Percentiles rank a stretch among this genome's conserved stretches.
Conservation (phyloP, 331 rosid genomes). For the Acacia concinna region DNA sequence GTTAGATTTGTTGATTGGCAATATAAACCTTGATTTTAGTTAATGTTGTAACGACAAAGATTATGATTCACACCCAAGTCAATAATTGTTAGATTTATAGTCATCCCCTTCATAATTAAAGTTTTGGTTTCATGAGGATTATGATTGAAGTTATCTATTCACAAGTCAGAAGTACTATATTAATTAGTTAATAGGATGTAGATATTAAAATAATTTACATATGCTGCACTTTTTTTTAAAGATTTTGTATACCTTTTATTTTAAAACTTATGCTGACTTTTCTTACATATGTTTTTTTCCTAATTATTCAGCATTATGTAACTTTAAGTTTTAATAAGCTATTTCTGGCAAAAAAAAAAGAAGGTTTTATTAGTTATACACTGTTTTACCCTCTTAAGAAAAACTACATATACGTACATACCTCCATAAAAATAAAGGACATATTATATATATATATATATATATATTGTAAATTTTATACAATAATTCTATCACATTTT, state of each 20-base stretch:
- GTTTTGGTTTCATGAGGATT: slow-evolving; percentile 80
- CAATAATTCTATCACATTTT: no score
- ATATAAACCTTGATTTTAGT: slow-evolving; percentile 14
- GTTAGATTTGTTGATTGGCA: neutral
- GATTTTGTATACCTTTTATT: neutral
- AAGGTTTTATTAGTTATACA: no score
- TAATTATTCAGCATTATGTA: no score
- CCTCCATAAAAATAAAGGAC: no score
- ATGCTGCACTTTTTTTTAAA: neutral
- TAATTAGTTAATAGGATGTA: neutral
- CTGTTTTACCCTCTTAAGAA: no score
- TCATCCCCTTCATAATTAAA: slow-evolving; percentile 55
- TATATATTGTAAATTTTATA: no score
- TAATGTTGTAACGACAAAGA: slow-evolving; percentile 23
- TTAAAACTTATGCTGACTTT: neutral
- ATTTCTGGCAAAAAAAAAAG: no score
- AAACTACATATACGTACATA: no score
- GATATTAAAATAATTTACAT: neutral
- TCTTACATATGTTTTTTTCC: neutral
- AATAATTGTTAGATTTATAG: slow-evolving; percentile 20
- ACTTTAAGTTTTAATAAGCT: no score
- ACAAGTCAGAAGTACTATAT: slow-evolving; percentile 41
- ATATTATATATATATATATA: neutral
- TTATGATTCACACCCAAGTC: neutral
- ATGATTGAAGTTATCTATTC: slow-evolving; percentile 67